A percentile compares a stretch with the other conserved stretches of the same genome.
Evolutionary conservation across 2,329 filamentous ascomycete species (phyloP).

Genomic region (Arthrobotrys musiformis): DNA sequence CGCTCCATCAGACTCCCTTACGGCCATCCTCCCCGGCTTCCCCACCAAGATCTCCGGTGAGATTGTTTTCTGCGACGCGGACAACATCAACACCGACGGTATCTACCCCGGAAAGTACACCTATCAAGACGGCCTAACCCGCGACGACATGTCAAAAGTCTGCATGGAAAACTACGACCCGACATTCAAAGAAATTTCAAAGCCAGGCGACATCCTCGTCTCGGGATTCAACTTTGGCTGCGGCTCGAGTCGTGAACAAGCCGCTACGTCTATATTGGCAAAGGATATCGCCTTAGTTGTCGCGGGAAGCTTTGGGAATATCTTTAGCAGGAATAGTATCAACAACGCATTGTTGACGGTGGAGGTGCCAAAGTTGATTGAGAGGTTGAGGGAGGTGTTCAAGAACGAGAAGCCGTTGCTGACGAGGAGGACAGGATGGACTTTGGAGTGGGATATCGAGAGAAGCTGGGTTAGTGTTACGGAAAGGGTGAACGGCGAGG

Average conservation of each 20-base stretch:
- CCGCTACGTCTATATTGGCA: slow-evolving; percentile 85
- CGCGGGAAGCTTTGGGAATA: slow-evolving; percentile 83
- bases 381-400: slow-evolving; percentile 74
- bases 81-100: slow-evolving; percentile 90
- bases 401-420: slow-evolving; percentile 68
- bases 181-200: slow-evolving; percentile 73
- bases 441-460: slow-evolving; percentile 80
- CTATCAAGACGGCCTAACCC: slow-evolving; percentile 84
- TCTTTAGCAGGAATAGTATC: slow-evolving; percentile 81
- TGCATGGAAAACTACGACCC: slow-evolving; percentile 96
- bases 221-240: slow-evolving; percentile 89
- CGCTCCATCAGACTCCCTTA: slow-evolving; percentile 64
- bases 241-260: slow-evolving; percentile 83
- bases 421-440: slow-evolving; percentile 84
- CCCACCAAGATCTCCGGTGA: slow-evolving; percentile 84
- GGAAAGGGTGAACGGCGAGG: slow-evolving; percentile 67
- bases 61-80: slow-evolving; percentile 85
- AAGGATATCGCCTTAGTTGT: slow-evolving; percentile 83
- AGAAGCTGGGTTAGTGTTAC: slow-evolving; percentile 76
- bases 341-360: slow-evolving; percentile 81
- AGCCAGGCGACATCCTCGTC: slow-evolving; percentile 81
- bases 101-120: slow-evolving; percentile 95
- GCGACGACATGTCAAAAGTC: slow-evolving; percentile 83
- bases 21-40: slow-evolving; percentile 84
- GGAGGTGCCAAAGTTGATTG: slow-evolving; percentile 74